Base-by-base conservation (phyloP, 192 early-diverging fungal species). In the Gigaspora rosea region DNA sequence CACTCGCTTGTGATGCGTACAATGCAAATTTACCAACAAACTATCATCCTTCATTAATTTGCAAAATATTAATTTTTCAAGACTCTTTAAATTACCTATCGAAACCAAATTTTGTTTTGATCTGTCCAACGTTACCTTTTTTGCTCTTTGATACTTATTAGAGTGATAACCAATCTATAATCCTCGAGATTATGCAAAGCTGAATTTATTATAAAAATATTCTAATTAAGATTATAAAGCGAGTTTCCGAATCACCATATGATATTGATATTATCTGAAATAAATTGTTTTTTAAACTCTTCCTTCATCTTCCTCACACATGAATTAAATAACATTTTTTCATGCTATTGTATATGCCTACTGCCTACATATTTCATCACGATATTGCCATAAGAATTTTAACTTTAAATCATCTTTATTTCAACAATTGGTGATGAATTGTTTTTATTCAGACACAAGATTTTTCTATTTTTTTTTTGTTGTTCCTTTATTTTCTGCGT, bases 401-500 rank as follows among this genome's bases (percentile, higher is more conserved):
- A 1, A 74, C 83, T n/a, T 71, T 78, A 7, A 15, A 56, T 63
- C 9, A 13, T 64, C 27, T n/a, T 75, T 0, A 52, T 41, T 33
- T 49, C 73, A 11, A 27, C 50, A 8, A 64, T 35, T 64, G 46
- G 50, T 16, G 72, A 74, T 59, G 69, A 49, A 9, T 71, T 71
- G 73, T 71, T 12, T 71, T 80, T 48, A 61, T 67, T 16, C 66
- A 79, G 27, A 75, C 79, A 50, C 68, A 75, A n/a, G 79, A 75
- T 18, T 20, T 87, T 27, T 84, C 87, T 2, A 78, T 83, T 0
- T 27, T 0, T 13, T 75, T 89, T 20, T 75, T 86, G 1, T 41
- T 86, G 15, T 80, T 87, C 11, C 83, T 89, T 47, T 84, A 86
- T 52, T 15, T 85, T 9, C 71, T 89, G n/a, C 78, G 84, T 27